Evolutionary conservation across 2,329 filamentous ascomycete species (phyloP).

Genomic region (Aspergillus sp.): DNA sequence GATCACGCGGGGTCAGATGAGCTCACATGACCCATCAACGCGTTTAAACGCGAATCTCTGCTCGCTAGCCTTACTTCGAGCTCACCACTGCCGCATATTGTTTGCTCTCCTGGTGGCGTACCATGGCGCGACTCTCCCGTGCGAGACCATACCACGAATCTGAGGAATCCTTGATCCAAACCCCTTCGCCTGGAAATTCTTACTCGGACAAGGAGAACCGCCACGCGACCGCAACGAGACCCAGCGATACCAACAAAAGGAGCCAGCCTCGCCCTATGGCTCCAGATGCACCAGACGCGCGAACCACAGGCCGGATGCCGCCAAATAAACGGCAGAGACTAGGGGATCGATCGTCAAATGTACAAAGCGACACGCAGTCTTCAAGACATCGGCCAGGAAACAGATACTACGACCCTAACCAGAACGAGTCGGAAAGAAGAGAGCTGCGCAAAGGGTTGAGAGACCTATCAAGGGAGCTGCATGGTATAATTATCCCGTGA

Average conservation of each 20-base stretch:
- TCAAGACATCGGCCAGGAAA: slow-evolving; percentile 32
- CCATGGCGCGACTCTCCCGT: slow-evolving; percentile 19
- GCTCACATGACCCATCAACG: too few species aligned
- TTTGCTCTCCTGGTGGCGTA: too few species aligned
- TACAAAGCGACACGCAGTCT: slow-evolving; percentile 14
- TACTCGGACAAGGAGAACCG: slow-evolving; percentile 45
- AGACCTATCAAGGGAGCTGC: slow-evolving; percentile 52
- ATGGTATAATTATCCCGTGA: slow-evolving; percentile 38
- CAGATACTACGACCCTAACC: slow-evolving; percentile 68
- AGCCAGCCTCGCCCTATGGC: slow-evolving; percentile 32
- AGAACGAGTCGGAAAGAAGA: slow-evolving; percentile 64
- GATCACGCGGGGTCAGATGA: slow-evolving; percentile 10
- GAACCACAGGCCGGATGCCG: slow-evolving; percentile 1
- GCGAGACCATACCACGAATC: neutral
- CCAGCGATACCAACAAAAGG: slow-evolving; percentile 27
- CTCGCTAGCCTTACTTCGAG: slow-evolving; percentile 3
- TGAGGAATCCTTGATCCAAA: slow-evolving; percentile 11
- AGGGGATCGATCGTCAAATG: slow-evolving; percentile 22
- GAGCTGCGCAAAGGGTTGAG: slow-evolving; percentile 60
- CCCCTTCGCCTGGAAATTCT: slow-evolving; percentile 23
- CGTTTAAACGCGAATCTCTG: too few species aligned
- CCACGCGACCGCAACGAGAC: slow-evolving; percentile 12
- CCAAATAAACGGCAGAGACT: slow-evolving; percentile 39
- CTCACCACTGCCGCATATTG: slow-evolving; percentile 4
- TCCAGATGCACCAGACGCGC: slow-evolving; percentile 14